Base-by-base conservation (phyloP, 305 asterid species). In the Vinca major region DNA sequence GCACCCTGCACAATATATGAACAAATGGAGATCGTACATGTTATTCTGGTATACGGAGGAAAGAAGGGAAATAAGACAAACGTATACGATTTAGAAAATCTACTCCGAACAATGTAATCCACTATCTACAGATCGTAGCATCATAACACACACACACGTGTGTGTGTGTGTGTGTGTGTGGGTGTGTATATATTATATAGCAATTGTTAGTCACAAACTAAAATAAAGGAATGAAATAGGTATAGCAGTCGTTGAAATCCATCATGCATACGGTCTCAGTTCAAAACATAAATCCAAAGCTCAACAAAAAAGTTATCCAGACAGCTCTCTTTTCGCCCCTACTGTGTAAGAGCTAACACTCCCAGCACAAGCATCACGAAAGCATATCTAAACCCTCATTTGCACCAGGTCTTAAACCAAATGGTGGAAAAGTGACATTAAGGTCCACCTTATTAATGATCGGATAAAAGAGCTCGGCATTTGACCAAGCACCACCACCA, bases 1-100 rank as follows among this genome's bases (percentile, higher is more conserved):
- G 96, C 96, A 78, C 99, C 96, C 99, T 94, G 96, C 68, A 77
- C 53, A 75, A 69, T 69, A 19, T 71, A 69, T 64, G 71, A 73
- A 26, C 33, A 26, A 26, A 80, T 47, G 49, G 63, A 71, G 39
- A 73, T 20, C 43, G 19, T 16, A 39, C 70, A 71, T 69, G 20
- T 68, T 67, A 41, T 45, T 41, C 11, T 50, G 52, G 56, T 67
- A 26, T 26, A 73, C 48, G 58, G 56, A 67, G 39, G 52, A 48
- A 56, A 43, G 45, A 57, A 40, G 70, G 55, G 14, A 71, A 77
- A 33, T 19, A 51, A 62, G 62, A 26, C 53, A 20, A 19, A 10
- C 7, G 13, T 5, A 62, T 48, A 47, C 37, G 14, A n/a, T 36
- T 13, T 41, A 63, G 55, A 17, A 41, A n/a, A 17, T 5, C 44